Conservation (phyloP, 352 stramenopile genomes). For the Globisporangium paddicum region DNA sequence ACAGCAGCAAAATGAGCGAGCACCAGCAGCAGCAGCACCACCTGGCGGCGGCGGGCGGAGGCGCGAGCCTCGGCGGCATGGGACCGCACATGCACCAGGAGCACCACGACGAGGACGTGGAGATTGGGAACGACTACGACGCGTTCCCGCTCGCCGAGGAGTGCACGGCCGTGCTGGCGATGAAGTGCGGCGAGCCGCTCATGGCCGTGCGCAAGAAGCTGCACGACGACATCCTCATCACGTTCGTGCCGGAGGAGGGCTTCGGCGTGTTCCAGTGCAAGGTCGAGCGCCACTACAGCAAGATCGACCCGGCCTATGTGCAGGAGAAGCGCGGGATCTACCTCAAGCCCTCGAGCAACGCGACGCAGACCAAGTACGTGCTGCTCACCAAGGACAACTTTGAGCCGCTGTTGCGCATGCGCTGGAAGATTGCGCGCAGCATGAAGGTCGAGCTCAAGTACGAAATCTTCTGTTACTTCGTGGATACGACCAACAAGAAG, state of each 20-base stretch:
- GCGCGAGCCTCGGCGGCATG: neutral
- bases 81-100: neutral
- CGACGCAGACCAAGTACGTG: conserved; percentile 78
- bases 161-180: conserved; percentile 59
- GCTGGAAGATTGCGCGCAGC: conserved; percentile 72
- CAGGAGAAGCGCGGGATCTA: conserved; percentile 70
- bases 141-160: conserved; percentile 62
- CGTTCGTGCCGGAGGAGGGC: conserved; percentile 66
- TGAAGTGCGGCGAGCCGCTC: conserved; percentile 72
- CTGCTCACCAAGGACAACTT: conserved; percentile 73
- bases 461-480: conserved; percentile 78
- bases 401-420: conserved; percentile 53
- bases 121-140: conserved; percentile 20
- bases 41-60: neutral
- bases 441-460: conserved; percentile 83
- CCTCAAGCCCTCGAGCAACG: conserved; percentile 69
- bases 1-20: neutral
- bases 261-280: conserved; percentile 79
- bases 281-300: conserved; percentile 64
- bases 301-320: conserved; percentile 50
- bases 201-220: conserved; percentile 80
- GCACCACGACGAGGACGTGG: conserved; percentile 1
- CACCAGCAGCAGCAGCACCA: neutral
- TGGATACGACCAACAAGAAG: conserved; percentile 60
- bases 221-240: conserved; percentile 62